Evolutionary conservation across 768 basidiomycete species (phyloP), one percentile per base, ranked within the genome.

Genomic region (Gyrodon lividus): DNA sequence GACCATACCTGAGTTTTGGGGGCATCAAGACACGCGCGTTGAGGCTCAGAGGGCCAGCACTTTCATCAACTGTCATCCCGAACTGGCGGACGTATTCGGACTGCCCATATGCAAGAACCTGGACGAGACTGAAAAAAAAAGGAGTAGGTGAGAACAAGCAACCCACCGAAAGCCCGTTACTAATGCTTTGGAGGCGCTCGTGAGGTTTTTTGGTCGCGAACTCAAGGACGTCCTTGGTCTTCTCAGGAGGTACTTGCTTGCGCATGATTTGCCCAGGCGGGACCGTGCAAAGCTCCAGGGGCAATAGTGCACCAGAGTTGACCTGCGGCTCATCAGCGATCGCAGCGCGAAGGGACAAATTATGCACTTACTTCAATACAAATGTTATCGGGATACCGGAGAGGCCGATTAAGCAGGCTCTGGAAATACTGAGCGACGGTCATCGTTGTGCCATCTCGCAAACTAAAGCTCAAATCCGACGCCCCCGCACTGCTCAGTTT

Each of bases 81-180:
- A 91, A 91, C 62, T 83, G 76, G 37, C 79, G 76, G 30, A 91
- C 80, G 55, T 87, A 89, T 65, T 89, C 81, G 0, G 86, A 88
- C 64, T 86, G 82, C 0, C 85, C 84, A 57, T 89, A 89, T 23
- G 78, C 75, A 50, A 87, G 71, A 34, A 84, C 78, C 82, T 84
- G 47, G 9, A 43, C 16, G 31, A 24, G 2, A 13, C 17, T 58
- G 19, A 45, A 16, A 51, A 23, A 28, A 10, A 40, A 46, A 19
- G 17, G 6, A 5, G 40, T 26, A 40, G 17, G 23, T 0, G 4
- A 16, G 23, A 46, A 19, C 31, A 26, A 39, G 14, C 9, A 19
- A 57, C 64, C 30, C 61, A 85, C 84, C 43, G 73, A 70, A 28
- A 86, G 66, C 2, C 84, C 87, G 14, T 75, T 64, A 2, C 47